These are phyloP conservation scores for Pinus taeda DNA, from an alignment of 75 land plant genomes.

Conservation along the genomic window DNA sequence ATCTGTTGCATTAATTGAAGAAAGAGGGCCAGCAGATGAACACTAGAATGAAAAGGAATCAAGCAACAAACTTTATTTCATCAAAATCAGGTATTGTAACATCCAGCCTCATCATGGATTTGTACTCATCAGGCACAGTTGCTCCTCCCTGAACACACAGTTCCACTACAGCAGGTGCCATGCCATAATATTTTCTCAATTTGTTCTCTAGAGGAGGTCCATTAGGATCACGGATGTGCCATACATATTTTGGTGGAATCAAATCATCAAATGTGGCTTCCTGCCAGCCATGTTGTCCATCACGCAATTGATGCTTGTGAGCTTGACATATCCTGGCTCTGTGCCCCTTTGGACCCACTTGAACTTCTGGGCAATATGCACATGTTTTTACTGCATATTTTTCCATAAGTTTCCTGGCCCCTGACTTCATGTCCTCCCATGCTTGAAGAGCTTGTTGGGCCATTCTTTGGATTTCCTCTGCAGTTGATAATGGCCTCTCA, in stretches of 20 bases:
- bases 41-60: not conserved
- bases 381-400: constrained; percentile 72
- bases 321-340: constrained; percentile 75
- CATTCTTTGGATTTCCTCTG: constrained; percentile 31
- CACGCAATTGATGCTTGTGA: constrained; percentile 66
- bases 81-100: constrained; percentile 56
- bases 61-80: constrained; percentile 81
- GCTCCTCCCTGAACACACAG: constrained; percentile 82
- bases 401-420: constrained; percentile 63
- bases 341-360: constrained; percentile 72
- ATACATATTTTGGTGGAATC: constrained; percentile 80
- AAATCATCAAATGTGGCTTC: constrained; percentile 67
- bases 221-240: constrained; percentile 70
- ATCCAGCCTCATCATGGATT: constrained; percentile 76
- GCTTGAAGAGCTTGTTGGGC: constrained; percentile 56
- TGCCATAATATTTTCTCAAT: constrained; percentile 65
- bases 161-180: constrained; percentile 85
- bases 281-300: constrained; percentile 94
- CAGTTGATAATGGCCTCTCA: constrained; percentile 12
- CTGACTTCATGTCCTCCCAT: constrained; percentile 69
- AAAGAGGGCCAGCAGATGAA: too few relatives aligned
- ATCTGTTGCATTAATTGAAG: too few relatives aligned
- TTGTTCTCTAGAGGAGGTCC: constrained; percentile 46
- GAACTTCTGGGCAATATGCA: constrained; percentile 88
- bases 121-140: constrained; percentile 52